Evolutionary conservation across 495 filamentous ascomycete genomes (phyloP).

Genomic region (Penicillium salamii): DNA sequence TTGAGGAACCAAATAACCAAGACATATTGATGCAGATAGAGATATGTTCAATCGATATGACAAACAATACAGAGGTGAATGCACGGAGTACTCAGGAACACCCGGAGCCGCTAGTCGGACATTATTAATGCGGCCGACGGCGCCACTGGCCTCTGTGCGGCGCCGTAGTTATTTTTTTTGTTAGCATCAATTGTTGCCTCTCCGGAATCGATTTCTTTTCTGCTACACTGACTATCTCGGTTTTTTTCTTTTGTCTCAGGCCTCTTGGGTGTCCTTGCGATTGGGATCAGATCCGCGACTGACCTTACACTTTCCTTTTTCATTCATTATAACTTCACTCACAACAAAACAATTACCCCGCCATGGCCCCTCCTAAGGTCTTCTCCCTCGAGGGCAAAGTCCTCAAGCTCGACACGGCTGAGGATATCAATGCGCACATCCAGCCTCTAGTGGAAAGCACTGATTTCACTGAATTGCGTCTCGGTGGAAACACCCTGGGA

Average conservation of each 20-base stretch:
- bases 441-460: conserved; percentile 64
- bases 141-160: conserved; percentile 16
- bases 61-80: background rate
- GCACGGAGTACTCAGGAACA: conserved; percentile 1
- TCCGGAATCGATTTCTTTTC: conserved; percentile 5
- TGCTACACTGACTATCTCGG: conserved; percentile 10
- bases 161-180: conserved; percentile 24
- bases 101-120: conserved; percentile 10
- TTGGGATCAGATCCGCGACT: background rate
- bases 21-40: conserved; percentile 31
- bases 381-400: conserved; percentile 89
- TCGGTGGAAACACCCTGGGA: conserved; percentile 89
- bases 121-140: conserved; percentile 29
- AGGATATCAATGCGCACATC: conserved; percentile 84
- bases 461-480: conserved; percentile 76
- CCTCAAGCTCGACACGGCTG: conserved; percentile 84
- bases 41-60: background rate
- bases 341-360: conserved; percentile 25
- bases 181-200: conserved; percentile 19
- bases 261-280: background rate
- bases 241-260: conserved; percentile 2
- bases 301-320: conserved; percentile 4
- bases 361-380: conserved; percentile 62
- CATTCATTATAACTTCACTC: conserved; percentile 15
- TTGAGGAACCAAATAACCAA: conserved; percentile 41